Evolutionary conservation across 306 rosid species (phyloP).

Genomic region (Sophora flavescens): DNA sequence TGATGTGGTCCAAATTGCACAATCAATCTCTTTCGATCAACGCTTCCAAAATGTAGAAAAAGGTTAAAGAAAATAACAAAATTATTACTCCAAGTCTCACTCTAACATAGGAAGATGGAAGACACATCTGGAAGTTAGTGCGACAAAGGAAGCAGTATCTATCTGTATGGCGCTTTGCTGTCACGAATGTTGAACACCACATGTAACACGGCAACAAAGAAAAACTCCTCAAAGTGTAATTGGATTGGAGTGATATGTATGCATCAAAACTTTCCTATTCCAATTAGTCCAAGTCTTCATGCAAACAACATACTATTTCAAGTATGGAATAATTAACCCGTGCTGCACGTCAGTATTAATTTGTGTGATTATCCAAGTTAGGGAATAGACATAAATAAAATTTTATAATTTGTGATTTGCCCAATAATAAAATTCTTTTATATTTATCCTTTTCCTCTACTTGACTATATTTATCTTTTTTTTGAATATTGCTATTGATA

Average conservation of each 20-base stretch:
- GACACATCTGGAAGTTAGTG: slow-evolving; percentile 27
- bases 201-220: slow-evolving; percentile 47
- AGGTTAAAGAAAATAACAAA: not conserved
- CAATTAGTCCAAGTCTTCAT: not conserved
- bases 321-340: not conserved
- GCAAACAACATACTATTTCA: not conserved
- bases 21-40: no score
- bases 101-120: not conserved
- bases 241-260: not conserved
- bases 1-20: no score
- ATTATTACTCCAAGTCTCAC: not conserved
- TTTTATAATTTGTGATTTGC: no score
- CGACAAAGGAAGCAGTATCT: slow-evolving; percentile 23
- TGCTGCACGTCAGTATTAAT: no score
- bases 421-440: no score
- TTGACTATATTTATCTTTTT: no score
- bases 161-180: slow-evolving; percentile 40
- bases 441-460: no score
- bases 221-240: slow-evolving; percentile 17
- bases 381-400: no score
- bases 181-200: slow-evolving; percentile 48
- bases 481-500: no score
- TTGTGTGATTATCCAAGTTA: no score
- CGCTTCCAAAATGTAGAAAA: not conserved
- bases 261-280: slow-evolving; percentile 22